Conservation (phyloP, 2,329 filamentous ascomycete species). For the Chalaropsis thielavioides region DNA sequence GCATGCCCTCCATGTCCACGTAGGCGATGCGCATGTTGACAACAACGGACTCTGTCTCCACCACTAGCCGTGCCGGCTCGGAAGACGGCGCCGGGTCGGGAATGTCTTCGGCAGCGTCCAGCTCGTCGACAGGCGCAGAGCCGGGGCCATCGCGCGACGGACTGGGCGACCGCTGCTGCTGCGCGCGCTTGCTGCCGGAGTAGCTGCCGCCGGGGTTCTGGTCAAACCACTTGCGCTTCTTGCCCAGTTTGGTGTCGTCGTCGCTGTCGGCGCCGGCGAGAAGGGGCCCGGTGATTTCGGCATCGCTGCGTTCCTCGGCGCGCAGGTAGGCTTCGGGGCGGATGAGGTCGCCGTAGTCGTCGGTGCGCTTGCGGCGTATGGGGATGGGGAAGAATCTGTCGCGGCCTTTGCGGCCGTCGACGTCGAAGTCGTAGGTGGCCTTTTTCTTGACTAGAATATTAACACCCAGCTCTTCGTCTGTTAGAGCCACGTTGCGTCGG, state of each 20-base stretch:
- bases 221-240: slow-evolving; percentile 82
- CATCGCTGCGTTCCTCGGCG: slow-evolving; percentile 76
- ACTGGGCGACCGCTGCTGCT: slow-evolving; percentile 26
- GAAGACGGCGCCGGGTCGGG: slow-evolving; percentile 33
- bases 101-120: slow-evolving; percentile 45
- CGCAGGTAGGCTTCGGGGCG: slow-evolving; percentile 85
- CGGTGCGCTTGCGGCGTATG: slow-evolving; percentile 60
- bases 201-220: slow-evolving; percentile 15
- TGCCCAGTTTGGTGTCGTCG: slow-evolving; percentile 54
- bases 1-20: slow-evolving; percentile 82
- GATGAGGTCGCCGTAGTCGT: slow-evolving; percentile 91
- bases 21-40: slow-evolving; percentile 67
- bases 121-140: slow-evolving; percentile 34
- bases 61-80: slow-evolving; percentile 57
- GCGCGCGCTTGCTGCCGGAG: slow-evolving; percentile 46
- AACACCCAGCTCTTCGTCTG: slow-evolving; percentile 80
- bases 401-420: slow-evolving; percentile 77
- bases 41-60: slow-evolving; percentile 46
- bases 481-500: slow-evolving; percentile 72
- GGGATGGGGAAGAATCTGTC: slow-evolving; percentile 87
- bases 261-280: slow-evolving; percentile 33
- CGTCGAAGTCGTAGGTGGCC: slow-evolving; percentile 84
- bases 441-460: slow-evolving; percentile 81
- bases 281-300: slow-evolving; percentile 28
- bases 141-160: slow-evolving; percentile 32